Percentiles rank a stretch among this genome's conserved stretches.
Conservation (phyloP, 1,284 basidiomycete species). For the Apiotrichum sp. region DNA sequence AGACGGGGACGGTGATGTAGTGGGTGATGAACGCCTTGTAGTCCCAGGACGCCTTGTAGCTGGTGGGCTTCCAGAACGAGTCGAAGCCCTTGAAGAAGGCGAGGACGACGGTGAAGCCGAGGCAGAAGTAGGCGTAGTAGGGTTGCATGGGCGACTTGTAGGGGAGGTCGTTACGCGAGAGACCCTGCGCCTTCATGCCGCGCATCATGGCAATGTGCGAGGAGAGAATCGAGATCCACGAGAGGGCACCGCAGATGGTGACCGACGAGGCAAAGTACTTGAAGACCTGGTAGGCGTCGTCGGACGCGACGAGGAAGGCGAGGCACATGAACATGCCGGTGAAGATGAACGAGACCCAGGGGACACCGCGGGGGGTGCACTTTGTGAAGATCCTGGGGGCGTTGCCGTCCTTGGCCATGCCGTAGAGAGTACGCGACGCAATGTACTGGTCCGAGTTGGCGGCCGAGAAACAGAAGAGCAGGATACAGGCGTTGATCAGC, state of each 20-base stretch:
- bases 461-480: constrained; percentile 50
- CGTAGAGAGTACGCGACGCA: constrained; percentile 52
- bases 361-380: constrained; percentile 47
- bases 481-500: constrained; percentile 49
- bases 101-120: constrained; percentile 57
- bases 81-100: constrained; percentile 66
- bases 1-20: constrained; percentile 48
- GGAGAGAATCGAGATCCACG: constrained; percentile 64
- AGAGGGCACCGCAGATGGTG: constrained; percentile 62
- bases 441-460: constrained; percentile 55
- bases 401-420: constrained; percentile 53
- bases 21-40: constrained; percentile 59
- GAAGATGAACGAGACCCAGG: constrained; percentile 45
- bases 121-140: constrained; percentile 50
- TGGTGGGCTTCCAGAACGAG: constrained; percentile 45
- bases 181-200: constrained; percentile 60
- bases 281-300: constrained; percentile 52
- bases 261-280: constrained; percentile 64
- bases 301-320: constrained; percentile 33
- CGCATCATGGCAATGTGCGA: constrained; percentile 68
- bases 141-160: constrained; percentile 55
- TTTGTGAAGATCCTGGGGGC: constrained; percentile 52
- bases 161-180: constrained; percentile 59
- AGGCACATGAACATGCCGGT: constrained; percentile 42
- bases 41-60: constrained; percentile 11